Conservation (phyloP, 371 early-diverging fungal genomes). For the Rhizopus delemar region DNA sequence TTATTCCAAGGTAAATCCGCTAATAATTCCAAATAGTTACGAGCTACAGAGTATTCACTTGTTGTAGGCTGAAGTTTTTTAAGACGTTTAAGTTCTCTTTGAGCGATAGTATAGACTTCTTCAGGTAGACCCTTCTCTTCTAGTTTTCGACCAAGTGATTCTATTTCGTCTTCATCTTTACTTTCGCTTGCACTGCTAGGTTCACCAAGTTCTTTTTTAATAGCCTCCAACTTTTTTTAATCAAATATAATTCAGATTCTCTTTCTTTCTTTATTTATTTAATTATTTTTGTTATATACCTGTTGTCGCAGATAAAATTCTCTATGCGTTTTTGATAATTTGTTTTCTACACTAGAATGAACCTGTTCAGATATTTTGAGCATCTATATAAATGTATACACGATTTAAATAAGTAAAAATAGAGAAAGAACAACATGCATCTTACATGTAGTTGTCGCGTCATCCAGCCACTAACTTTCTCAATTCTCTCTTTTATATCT, state of each 20-base stretch:
- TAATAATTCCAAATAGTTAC: slow-evolving; percentile 77
- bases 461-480: slow-evolving; percentile 63
- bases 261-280: too few relatives aligned
- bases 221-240: slow-evolving; percentile 57
- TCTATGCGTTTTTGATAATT: slow-evolving; percentile 76
- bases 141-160: slow-evolving; percentile 57
- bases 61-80: slow-evolving; percentile 73
- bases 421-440: background rate
- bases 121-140: slow-evolving; percentile 66
- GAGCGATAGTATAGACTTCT: slow-evolving; percentile 66
- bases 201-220: slow-evolving; percentile 80
- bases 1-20: slow-evolving; percentile 81
- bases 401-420: too few relatives aligned
- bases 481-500: slow-evolving; percentile 62
- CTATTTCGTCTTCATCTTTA: slow-evolving; percentile 66
- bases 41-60: slow-evolving; percentile 79
- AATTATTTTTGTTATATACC: slow-evolving; percentile 12
- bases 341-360: slow-evolving; percentile 79
- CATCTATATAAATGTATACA: too few relatives aligned
- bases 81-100: slow-evolving; percentile 73
- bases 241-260: too few relatives aligned
- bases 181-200: slow-evolving; percentile 16
- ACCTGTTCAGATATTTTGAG: slow-evolving; percentile 50
- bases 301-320: slow-evolving; percentile 84
- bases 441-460: slow-evolving; percentile 78